Conservation (phyloP, 192 early-diverging fungal genomes). For the Haplosporangium gracile region DNA sequence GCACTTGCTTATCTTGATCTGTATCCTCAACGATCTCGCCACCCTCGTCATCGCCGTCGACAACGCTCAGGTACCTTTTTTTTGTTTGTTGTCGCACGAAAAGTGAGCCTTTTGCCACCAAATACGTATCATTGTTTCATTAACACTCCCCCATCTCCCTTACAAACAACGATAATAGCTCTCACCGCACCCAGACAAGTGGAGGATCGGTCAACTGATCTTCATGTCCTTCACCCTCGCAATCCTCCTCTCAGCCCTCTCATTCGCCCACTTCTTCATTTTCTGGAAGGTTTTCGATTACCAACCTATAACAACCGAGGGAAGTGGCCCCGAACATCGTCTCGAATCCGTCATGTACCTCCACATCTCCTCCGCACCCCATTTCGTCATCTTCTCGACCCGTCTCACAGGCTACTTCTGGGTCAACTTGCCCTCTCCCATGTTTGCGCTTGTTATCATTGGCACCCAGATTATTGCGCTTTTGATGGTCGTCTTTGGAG, state of each 20-base stretch:
- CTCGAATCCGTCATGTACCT: conserved; percentile 96
- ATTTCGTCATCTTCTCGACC: conserved; percentile 98
- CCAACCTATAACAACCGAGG: conserved; percentile 32
- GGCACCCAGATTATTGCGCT: conserved; percentile 94
- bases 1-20: conserved; percentile 87
- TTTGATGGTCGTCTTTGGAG: conserved; percentile 79
- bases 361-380: conserved; percentile 91
- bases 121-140: too few relatives aligned
- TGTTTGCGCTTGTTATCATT: conserved; percentile 85
- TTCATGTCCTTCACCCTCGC: conserved; percentile 85
- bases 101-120: too few relatives aligned
- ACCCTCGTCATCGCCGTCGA: conserved; percentile 95
- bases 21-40: conserved; percentile 92
- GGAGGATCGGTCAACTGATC: conserved; percentile 94
- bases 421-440: conserved; percentile 82
- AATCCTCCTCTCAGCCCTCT: conserved; percentile 77
- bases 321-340: conserved; percentile 17
- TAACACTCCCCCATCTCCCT: background rate
- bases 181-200: conserved; percentile 93
- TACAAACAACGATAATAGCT: conserved; percentile 55
- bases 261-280: conserved; percentile 89
- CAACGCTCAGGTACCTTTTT: conserved; percentile 74
- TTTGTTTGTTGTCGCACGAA: background rate
- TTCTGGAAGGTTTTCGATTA: conserved; percentile 57
- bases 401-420: conserved; percentile 89